Conservation (phyloP, 805 yeast genomes). For the Starmerella apis region DNA sequence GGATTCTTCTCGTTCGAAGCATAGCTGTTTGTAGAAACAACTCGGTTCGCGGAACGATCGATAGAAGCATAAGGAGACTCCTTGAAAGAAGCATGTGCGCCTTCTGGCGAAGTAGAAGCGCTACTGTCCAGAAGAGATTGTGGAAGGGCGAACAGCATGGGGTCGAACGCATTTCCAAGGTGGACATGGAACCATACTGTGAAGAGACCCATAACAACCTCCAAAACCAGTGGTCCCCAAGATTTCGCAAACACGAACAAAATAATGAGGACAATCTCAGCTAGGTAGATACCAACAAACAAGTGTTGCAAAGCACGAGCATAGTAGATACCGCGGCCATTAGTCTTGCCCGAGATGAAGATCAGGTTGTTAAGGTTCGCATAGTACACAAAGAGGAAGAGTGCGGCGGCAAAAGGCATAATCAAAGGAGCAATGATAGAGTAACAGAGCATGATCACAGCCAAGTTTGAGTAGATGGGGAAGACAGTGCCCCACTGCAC, state of each 20-base stretch:
- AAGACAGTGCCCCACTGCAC: slow-evolving; percentile 76
- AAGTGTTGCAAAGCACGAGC: slow-evolving; percentile 86
- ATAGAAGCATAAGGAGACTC: background rate
- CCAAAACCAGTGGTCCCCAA: slow-evolving; percentile 86
- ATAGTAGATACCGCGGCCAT: slow-evolving; percentile 71
- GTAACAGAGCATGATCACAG: slow-evolving; percentile 62
- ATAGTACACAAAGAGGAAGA: slow-evolving; percentile 61
- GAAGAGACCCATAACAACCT: slow-evolving; percentile 50
- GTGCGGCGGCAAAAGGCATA: slow-evolving; percentile 57
- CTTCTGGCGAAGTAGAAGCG: background rate
- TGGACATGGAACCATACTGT: slow-evolving; percentile 63
- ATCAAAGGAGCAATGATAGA: slow-evolving; percentile 81
- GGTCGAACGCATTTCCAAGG: slow-evolving; percentile 55
- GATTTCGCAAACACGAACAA: slow-evolving; percentile 81
- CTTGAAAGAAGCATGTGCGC: background rate
- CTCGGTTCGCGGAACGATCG: background rate
- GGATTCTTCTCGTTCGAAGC: background rate
- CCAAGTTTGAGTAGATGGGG: slow-evolving; percentile 66
- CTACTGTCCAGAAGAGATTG: slow-evolving; percentile 26
- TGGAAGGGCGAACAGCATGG: slow-evolving; percentile 39
- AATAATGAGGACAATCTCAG: slow-evolving; percentile 78
- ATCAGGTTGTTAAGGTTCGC: slow-evolving; percentile 70
- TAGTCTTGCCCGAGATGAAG: slow-evolving; percentile 56
- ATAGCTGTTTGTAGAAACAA: background rate
- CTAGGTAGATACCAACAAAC: slow-evolving; percentile 75